Conservation (phyloP, 768 basidiomycete genomes). For the Lanmaoa rubissima region DNA sequence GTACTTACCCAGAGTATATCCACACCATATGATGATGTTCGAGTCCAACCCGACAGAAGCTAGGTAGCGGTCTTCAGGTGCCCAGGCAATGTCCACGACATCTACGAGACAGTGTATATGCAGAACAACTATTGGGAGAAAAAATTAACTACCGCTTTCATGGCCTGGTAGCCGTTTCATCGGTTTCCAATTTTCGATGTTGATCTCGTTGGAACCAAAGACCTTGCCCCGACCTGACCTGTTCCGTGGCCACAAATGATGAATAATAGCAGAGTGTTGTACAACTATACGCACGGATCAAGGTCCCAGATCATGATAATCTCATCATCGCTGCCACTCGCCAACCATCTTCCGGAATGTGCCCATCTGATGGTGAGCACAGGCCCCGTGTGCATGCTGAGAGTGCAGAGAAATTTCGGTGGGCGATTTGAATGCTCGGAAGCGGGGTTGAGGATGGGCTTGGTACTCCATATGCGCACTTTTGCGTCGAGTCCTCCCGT, state of each 20-base stretch:
- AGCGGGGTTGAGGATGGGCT: constrained; percentile 80
- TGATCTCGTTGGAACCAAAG: constrained; percentile 94
- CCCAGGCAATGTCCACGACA: constrained; percentile 95
- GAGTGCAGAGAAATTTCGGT: constrained; percentile 86
- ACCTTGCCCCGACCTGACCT: constrained; percentile 82
- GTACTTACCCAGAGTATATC: constrained; percentile 75
- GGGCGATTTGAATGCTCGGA: constrained; percentile 66
- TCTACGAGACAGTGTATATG: constrained; percentile 47
- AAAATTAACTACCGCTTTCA: constrained; percentile 70
- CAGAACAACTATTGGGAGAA: background rate
- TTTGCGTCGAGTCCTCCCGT: constrained; percentile 96
- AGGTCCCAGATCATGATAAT: constrained; percentile 97
- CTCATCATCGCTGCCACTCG: constrained; percentile 94
- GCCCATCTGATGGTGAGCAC: constrained; percentile 93
- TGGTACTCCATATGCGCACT: constrained; percentile 96
- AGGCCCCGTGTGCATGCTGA: constrained; percentile 92
- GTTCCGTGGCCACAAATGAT: constrained; percentile 9
- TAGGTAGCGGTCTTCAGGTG: constrained; percentile 85
- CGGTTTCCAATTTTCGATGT: constrained; percentile 97
- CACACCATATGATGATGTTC: constrained; percentile 91
- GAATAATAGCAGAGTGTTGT: background rate
- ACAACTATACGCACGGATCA: constrained; percentile 68
- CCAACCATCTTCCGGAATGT: constrained; percentile 89
- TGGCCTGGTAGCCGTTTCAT: constrained; percentile 90
- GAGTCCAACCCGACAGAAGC: constrained; percentile 95